Percentiles rank a stretch among this genome's conserved stretches.
Conservation (phyloP, 2,329 filamentous ascomycete genomes). For the Alternaria triticimaculans region DNA sequence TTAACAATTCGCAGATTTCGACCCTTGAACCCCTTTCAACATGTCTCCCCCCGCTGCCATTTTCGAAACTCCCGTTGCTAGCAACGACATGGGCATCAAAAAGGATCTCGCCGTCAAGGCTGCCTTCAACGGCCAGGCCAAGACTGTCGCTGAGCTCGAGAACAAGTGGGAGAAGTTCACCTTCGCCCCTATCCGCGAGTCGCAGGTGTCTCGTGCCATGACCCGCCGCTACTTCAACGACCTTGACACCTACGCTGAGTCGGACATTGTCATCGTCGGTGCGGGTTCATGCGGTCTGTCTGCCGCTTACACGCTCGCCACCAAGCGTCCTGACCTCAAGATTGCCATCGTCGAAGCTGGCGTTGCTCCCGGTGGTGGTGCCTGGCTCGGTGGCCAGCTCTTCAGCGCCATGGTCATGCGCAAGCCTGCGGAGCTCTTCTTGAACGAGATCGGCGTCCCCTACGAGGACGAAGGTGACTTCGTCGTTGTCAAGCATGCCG, state of each 20-base stretch:
- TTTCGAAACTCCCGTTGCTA: slow-evolving; percentile 53
- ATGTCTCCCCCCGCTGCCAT: slow-evolving; percentile 82
- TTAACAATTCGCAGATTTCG: slow-evolving; percentile 44
- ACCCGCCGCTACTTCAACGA: slow-evolving; percentile 91
- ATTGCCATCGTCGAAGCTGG: slow-evolving; percentile 90
- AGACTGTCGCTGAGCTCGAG: slow-evolving; percentile 69
- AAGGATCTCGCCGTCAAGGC: slow-evolving; percentile 57
- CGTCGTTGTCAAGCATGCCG: slow-evolving; percentile 93
- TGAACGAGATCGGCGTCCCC: slow-evolving; percentile 79
- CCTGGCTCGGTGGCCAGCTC: slow-evolving; percentile 92
- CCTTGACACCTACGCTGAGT: slow-evolving; percentile 87
- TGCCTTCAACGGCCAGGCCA: slow-evolving; percentile 54
- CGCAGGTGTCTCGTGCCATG: slow-evolving; percentile 92
- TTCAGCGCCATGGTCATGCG: slow-evolving; percentile 97
- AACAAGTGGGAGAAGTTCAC: slow-evolving; percentile 82
- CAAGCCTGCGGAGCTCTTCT: slow-evolving; percentile 86
- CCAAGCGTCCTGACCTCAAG: slow-evolving; percentile 84
- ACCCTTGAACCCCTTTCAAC: slow-evolving; percentile 29
- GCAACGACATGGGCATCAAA: slow-evolving; percentile 36
- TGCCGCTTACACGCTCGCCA: slow-evolving; percentile 83
- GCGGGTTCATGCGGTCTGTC: slow-evolving; percentile 88
- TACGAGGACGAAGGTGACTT: slow-evolving; percentile 89
- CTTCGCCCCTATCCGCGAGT: slow-evolving; percentile 88
- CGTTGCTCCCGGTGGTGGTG: slow-evolving; percentile 83
- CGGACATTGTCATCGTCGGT: slow-evolving; percentile 91